A percentile compares a stretch with the other conserved stretches of the same genome.
These are phyloP conservation scores for Cordyceps cateniannulata DNA, from an alignment of 2,329 filamentous ascomycete species.

Conservation along the genomic window DNA sequence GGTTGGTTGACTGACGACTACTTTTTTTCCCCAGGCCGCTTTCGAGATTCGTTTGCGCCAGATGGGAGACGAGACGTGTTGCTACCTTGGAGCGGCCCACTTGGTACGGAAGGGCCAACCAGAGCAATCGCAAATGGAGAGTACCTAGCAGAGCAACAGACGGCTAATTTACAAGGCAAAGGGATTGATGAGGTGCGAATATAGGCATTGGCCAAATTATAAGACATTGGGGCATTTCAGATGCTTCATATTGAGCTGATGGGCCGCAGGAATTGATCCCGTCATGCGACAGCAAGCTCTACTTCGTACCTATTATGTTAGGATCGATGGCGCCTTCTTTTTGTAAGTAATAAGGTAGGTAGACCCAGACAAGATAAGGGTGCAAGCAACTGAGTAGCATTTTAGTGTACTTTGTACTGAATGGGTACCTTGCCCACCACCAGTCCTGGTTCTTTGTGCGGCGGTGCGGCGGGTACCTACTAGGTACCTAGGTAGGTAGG, in stretches of 20 bases:
- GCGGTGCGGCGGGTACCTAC: not conserved
- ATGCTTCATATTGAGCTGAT: not conserved
- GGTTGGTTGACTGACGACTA: not conserved
- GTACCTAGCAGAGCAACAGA: not conserved
- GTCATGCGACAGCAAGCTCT: not conserved
- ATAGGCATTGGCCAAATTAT: not conserved
- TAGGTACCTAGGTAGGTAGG: too few relatives aligned
- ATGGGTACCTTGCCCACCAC: not conserved
- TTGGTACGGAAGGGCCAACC: conserved; percentile 5
- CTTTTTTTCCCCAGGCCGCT: conserved; percentile 12
- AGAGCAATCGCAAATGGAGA: not conserved
- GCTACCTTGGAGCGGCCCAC: conserved; percentile 11
- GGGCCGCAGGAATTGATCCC: not conserved
- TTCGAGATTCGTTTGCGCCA: conserved; percentile 11
- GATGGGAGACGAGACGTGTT: conserved; percentile 14
- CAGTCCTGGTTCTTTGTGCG: too few relatives aligned
- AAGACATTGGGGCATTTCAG: not conserved
- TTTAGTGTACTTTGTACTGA: not conserved
- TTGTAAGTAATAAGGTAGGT: too few relatives aligned
- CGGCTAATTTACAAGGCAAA: not conserved
- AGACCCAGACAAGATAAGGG: not conserved
- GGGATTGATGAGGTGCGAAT: not conserved
- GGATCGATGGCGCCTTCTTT: too few relatives aligned
- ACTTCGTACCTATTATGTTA: not conserved
- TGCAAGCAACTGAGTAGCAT: not conserved